These are phyloP conservation scores for Straminergon stramineum DNA, from an alignment of 225 moss, liverwort and hornwort genomes.

Conservation along the genomic window DNA sequence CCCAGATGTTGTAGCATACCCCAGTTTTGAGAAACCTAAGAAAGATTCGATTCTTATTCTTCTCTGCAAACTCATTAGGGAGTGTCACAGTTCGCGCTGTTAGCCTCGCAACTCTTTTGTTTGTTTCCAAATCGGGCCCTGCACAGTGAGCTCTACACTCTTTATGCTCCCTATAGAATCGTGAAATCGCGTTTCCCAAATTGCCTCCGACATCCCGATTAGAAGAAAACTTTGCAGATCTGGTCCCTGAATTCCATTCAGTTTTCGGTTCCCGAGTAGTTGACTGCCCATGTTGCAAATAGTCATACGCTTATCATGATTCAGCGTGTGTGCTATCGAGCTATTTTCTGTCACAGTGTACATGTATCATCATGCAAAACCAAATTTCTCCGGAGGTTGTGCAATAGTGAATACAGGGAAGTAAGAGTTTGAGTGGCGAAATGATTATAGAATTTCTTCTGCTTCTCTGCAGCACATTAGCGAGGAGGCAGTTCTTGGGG, in stretches of 20 bases:
- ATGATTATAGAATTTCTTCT: neutral
- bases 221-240: neutral
- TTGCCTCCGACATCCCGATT: neutral
- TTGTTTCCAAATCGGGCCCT: neutral
- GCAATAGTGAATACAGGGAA: neutral
- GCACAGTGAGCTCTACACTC: neutral
- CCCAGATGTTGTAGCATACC: neutral
- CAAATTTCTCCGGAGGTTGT: neutral
- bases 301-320: neutral
- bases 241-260: neutral
- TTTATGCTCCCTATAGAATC: neutral
- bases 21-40: neutral
- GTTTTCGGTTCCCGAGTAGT: neutral
- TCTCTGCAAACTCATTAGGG: neutral
- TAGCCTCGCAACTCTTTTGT: neutral
- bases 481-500: conserved; percentile 59
- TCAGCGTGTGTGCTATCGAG: neutral
- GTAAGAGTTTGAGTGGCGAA: neutral
- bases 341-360: neutral
- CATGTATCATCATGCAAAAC: neutral
- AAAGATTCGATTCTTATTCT: neutral
- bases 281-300: neutral
- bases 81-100: neutral
- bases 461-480: conserved; percentile 44
- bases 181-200: neutral